phyloP scores from a whole-genome alignment of 2,329 filamentous ascomycete genomes.

The Nothomitra cinnamomea region DNA sequence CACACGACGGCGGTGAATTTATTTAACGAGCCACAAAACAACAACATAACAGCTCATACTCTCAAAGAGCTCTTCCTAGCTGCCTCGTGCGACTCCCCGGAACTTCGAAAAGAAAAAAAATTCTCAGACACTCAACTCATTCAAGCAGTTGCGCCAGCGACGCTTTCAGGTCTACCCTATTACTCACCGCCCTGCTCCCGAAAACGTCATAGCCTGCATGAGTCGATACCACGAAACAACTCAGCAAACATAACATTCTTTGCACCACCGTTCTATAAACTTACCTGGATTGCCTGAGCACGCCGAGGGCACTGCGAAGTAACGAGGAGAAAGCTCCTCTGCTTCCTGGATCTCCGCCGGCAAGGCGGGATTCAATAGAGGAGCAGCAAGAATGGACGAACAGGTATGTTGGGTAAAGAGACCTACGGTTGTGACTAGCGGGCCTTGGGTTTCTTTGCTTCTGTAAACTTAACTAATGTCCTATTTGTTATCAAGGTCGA shows the following conservation, averaged over 20 bases:
- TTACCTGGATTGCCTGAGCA: neutral
- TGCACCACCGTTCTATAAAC: neutral
- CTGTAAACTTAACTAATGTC: neutral
- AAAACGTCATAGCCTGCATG: neutral
- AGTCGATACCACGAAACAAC: neutral
- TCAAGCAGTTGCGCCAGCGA: too few species aligned
- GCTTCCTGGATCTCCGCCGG: slow-evolving; percentile 1
- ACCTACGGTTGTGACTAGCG: neutral
- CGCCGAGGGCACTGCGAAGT: too few species aligned
- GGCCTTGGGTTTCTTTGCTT: neutral
- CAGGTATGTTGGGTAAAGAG: slow-evolving; percentile 1
- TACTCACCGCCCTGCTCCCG: neutral
- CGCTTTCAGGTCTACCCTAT: neutral
- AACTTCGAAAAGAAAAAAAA: neutral
- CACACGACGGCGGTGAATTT: neutral
- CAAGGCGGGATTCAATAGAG: neutral
- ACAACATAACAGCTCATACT: too few species aligned
- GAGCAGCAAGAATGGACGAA: slow-evolving; percentile 3
- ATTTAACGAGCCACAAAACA: too few species aligned
- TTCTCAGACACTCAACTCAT: neutral
- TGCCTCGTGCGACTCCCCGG: neutral
- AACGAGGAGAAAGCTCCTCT: neutral
- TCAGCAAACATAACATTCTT: neutral
- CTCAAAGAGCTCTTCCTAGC: too few species aligned
- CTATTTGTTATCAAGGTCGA: slow-evolving; percentile 44